Evolutionary conservation across 768 basidiomycete species (phyloP).

Genomic region (Naganishia randhawae): DNA sequence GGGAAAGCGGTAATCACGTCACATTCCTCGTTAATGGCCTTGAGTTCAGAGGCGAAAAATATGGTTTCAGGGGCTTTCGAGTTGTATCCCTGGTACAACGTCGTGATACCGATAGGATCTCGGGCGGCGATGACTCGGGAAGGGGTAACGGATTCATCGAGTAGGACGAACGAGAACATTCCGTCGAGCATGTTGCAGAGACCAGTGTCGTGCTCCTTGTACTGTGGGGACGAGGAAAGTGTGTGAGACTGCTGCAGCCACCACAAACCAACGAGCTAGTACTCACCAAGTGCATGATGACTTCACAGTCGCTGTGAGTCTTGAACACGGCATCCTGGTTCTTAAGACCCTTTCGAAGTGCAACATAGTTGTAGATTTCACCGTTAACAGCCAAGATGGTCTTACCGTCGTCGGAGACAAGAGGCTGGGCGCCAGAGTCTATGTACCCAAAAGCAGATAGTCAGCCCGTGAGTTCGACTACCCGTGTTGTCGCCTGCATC

Average conservation of each 20-base stretch:
- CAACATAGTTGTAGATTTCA: conserved; percentile 95
- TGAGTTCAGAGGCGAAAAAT: conserved; percentile 95
- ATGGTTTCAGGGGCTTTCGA: conserved; percentile 74
- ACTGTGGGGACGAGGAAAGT: conserved; percentile 56
- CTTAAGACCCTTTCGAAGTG: conserved; percentile 66
- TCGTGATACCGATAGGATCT: conserved; percentile 96
- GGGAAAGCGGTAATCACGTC: conserved; percentile 94
- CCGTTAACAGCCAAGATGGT: conserved; percentile 88
- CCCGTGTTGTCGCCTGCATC: no score
- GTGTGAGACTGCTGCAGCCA: not conserved
- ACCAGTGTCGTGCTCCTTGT: conserved; percentile 71
- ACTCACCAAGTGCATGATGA: conserved; percentile 84
- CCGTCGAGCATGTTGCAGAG: conserved; percentile 83
- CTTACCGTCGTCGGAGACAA: conserved; percentile 79
- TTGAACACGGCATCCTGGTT: conserved; percentile 70
- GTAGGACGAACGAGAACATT: conserved; percentile 96
- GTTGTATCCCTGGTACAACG: conserved; percentile 95
- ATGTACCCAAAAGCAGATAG: conserved; percentile 40
- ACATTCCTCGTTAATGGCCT: conserved; percentile 83
- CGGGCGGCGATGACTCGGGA: conserved; percentile 90
- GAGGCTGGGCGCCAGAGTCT: conserved; percentile 97
- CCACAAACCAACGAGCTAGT: not conserved
- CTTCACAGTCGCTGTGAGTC: conserved; percentile 97
- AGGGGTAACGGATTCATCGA: conserved; percentile 87
- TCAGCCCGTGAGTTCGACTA: no score